A percentile compares a stretch with the other conserved stretches of the same genome.
phyloP scores from a whole-genome alignment of 1,284 basidiomycete species.

The Ceratobasidium sp. region DNA sequence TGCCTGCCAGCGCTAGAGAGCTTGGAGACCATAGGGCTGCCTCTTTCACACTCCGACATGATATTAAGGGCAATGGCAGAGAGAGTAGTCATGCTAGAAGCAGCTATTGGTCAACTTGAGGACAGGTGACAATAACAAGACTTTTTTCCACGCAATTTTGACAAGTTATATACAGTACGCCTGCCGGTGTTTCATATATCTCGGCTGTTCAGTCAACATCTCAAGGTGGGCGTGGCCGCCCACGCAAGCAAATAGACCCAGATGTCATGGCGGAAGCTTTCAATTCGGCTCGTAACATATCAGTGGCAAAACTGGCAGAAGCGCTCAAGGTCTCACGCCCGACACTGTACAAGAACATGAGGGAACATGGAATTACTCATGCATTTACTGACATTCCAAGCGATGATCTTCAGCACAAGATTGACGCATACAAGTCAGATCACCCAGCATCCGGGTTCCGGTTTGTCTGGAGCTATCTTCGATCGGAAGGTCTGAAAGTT shows the following conservation, averaged over 20 bases:
- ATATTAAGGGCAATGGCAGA: not conserved
- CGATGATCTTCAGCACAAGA: too few relatives aligned
- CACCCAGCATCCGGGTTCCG: too few relatives aligned
- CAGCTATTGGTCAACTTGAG: conserved; percentile 1
- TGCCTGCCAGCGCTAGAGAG: too few relatives aligned
- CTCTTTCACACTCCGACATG: not conserved
- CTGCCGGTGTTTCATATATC: too few relatives aligned
- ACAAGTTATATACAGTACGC: too few relatives aligned
- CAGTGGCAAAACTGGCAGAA: not conserved
- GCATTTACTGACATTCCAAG: too few relatives aligned
- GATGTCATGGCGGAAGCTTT: not conserved
- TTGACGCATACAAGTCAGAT: too few relatives aligned
- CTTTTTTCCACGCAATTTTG: not conserved
- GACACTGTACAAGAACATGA: too few relatives aligned
- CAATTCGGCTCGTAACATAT: not conserved
- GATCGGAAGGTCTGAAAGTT: not conserved
- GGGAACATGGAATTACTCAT: too few relatives aligned
- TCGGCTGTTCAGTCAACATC: not conserved
- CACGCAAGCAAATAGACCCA: not conserved
- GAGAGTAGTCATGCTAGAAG: not conserved
- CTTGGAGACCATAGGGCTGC: too few relatives aligned
- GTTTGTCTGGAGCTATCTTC: too few relatives aligned
- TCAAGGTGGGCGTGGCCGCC: not conserved
- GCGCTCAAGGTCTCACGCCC: not conserved
- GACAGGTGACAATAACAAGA: too few relatives aligned